A percentile compares a stretch with the other conserved stretches of the same genome.
Conservation (phyloP, 148 eudicot genomes). For the Camellia granthamiana region DNA sequence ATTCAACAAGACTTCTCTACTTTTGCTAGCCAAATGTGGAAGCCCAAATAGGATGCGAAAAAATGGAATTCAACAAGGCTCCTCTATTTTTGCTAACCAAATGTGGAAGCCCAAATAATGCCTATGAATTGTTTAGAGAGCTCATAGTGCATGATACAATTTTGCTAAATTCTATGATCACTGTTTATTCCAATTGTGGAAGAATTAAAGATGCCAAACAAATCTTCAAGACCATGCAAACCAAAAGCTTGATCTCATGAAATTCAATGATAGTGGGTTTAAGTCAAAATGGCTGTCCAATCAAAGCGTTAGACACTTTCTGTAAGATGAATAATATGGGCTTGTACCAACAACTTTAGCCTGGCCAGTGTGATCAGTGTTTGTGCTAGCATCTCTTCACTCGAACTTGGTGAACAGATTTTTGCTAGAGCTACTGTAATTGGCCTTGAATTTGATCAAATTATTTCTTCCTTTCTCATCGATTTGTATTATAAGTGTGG, state of each 20-base stretch:
- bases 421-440: constrained; percentile 57
- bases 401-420: constrained; percentile 72
- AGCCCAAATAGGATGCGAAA: constrained; percentile 38
- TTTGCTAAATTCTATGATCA: constrained; percentile 83
- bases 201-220: constrained; percentile 69
- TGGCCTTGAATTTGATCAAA: constrained; percentile 64
- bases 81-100: constrained; percentile 51
- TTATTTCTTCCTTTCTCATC: constrained; percentile 64
- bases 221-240: constrained; percentile 52
- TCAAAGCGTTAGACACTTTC: constrained; percentile 56
- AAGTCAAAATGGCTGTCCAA: constrained; percentile 70
- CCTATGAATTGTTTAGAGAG: constrained; percentile 65
- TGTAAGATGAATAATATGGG: constrained; percentile 49
- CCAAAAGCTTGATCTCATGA: constrained; percentile 82
- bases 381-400: constrained; percentile 64
- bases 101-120: constrained; percentile 48
- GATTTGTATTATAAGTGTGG: constrained; percentile 94
- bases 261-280: constrained; percentile 79
- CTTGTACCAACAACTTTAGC: constrained; percentile 57
- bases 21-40: constrained; percentile 62
- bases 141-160: constrained; percentile 64
- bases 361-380: constrained; percentile 79
- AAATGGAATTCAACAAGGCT: constrained; percentile 42
- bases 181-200: constrained; percentile 61
- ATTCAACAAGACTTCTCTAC: constrained; percentile 54